Conservation (phyloP, 1,139 yeast genomes). For the Torulaspora globosa region DNA sequence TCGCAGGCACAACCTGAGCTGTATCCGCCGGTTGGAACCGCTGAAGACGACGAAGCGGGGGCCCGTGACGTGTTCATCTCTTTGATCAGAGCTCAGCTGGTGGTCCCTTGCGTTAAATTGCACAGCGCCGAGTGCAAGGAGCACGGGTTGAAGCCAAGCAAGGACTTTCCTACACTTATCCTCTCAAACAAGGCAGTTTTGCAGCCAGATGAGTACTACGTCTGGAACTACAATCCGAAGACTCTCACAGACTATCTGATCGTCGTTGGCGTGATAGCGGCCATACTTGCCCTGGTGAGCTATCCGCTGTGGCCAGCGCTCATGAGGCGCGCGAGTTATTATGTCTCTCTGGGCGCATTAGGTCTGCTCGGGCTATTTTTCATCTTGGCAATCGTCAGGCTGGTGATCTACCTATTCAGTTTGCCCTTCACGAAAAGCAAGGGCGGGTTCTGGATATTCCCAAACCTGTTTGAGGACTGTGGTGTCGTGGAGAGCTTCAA, state of each 20-base stretch:
- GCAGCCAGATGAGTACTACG: constrained; percentile 73
- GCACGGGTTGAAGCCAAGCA: constrained; percentile 61
- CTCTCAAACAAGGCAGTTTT: constrained; percentile 65
- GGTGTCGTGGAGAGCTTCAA: constrained; percentile 89
- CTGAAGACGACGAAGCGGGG: constrained; percentile 41
- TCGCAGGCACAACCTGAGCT: constrained; percentile 52
- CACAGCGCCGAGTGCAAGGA: constrained; percentile 68
- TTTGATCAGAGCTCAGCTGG: constrained; percentile 69
- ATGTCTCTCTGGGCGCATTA: constrained; percentile 70
- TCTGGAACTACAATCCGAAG: constrained; percentile 82
- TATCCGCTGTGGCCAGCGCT: constrained; percentile 95
- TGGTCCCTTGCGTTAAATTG: constrained; percentile 69
- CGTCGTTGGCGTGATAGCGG: constrained; percentile 60
- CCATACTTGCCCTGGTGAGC: constrained; percentile 69
- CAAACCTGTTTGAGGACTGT: constrained; percentile 92
- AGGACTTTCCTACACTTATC: constrained; percentile 68
- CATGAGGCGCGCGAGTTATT: constrained; percentile 91
- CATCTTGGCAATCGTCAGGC: constrained; percentile 71
- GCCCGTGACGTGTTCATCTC: constrained; percentile 62
- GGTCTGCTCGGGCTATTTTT: constrained; percentile 75
- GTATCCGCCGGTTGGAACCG: constrained; percentile 51
- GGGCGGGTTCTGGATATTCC: constrained; percentile 90
- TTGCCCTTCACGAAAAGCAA: constrained; percentile 52
- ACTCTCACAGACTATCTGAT: constrained; percentile 61
- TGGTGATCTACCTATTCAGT: constrained; percentile 59